These are phyloP conservation scores for Penicillium macrosclerotiorum DNA, from an alignment of 495 filamentous ascomycete species.

Conservation along the genomic window DNA sequence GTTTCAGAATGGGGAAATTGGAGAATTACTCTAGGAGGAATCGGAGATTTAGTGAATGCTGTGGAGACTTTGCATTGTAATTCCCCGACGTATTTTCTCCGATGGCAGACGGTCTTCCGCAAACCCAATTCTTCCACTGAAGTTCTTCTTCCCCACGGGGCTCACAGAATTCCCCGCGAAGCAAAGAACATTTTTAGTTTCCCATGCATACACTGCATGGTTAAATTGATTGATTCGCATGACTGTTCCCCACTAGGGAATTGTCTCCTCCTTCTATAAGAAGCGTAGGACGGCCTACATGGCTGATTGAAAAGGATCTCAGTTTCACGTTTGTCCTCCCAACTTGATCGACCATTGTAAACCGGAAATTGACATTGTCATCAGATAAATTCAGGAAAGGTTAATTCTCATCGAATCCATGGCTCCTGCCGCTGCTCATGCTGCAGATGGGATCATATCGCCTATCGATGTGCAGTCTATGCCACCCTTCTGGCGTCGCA, in stretches of 20 bases:
- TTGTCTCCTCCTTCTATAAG: conserved; percentile 18
- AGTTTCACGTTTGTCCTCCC: not conserved
- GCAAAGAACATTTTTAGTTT: not conserved
- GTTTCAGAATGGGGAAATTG: no score
- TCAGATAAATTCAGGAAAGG: no score
- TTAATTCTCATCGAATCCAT: not conserved
- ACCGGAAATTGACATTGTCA: no score
- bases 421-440: conserved; percentile 24
- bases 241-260: not conserved
- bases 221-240: not conserved
- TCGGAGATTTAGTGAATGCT: conserved; percentile 3
- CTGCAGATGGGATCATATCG: conserved; percentile 21
- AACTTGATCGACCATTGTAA: not conserved
- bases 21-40: no score
- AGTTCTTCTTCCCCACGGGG: conserved; percentile 11
- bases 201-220: not conserved
- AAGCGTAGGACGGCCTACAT: conserved; percentile 4
- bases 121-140: not conserved
- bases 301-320: not conserved
- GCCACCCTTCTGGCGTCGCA: conserved; percentile 28
- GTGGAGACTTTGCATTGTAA: not conserved
- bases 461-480: conserved; percentile 24
- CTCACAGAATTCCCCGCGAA: conserved; percentile 2
- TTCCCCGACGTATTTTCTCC: conserved; percentile 7
- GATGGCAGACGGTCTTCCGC: no score